Percentiles rank a stretch among this genome's conserved stretches.
These are phyloP conservation scores for bread wheat (Triticum aestivum) DNA, from an alignment of 176 grass and related monocot species.

Conservation along the genomic window DNA sequence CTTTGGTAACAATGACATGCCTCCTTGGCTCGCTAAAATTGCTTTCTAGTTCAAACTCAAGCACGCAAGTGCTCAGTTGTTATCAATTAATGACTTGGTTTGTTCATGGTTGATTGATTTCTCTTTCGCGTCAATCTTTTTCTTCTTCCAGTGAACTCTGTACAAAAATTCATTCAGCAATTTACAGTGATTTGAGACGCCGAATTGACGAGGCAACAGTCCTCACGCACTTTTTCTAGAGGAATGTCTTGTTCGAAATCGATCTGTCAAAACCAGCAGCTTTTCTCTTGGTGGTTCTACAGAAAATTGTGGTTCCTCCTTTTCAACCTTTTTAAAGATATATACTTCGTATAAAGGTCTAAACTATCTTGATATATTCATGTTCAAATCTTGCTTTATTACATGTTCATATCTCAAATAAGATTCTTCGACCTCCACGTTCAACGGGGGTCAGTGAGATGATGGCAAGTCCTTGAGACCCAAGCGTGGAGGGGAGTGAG, in stretches of 20 bases:
- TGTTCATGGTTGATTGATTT: not conserved
- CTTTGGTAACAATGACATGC: slow-evolving; percentile 21
- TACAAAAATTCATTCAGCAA: not conserved
- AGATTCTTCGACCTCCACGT: not conserved
- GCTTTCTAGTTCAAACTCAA: not conserved
- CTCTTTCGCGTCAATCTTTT: too few species aligned
- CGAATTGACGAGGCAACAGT: not conserved
- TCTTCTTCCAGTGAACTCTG: not conserved
- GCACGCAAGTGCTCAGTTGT: slow-evolving; percentile 11
- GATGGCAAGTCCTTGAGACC: not conserved
- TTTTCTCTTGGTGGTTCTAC: not conserved
- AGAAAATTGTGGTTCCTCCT: not conserved
- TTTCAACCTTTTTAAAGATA: slow-evolving; percentile 5
- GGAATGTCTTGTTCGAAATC: slow-evolving; percentile 21
- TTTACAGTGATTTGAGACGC: not conserved
- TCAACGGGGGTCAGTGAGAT: not conserved
- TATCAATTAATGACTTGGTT: not conserved
- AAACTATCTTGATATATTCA: not conserved
- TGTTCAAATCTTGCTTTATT: not conserved
- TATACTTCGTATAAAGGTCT: not conserved
- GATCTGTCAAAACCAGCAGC: not conserved
- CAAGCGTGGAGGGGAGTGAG: slow-evolving; percentile 22
- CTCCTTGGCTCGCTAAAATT: not conserved
- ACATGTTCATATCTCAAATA: not conserved
- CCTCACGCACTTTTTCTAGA: not conserved